Base-by-base conservation (phyloP, 805 yeast species). In the Naumovozyma baii region DNA sequence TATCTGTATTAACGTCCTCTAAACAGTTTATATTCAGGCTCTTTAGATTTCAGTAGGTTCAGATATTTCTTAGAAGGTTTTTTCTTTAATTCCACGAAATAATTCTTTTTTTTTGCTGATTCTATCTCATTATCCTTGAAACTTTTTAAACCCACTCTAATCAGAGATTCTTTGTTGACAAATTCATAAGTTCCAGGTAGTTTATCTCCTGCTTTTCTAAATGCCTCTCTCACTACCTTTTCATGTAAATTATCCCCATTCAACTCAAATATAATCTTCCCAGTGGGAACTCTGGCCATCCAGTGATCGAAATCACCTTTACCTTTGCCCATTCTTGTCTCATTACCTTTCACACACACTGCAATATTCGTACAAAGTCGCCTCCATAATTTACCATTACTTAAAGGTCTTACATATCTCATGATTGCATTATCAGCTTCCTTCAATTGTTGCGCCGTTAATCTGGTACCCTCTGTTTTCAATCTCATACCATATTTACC, bases 261-360 rank as follows among this genome's bases (percentile, higher is more conserved):
- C 56, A 88, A 77, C 66, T 92, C 98, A 56, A 88, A 86, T 17
- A 88, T 68, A 32, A 92, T 78, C 57, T 87, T 88, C 3, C 98
- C 98, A 0, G 96, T 88, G 31, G 97, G 94, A 12, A 92, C 92
- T 54, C 98, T 78, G 26, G 80, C 83, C 54, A 94, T 94, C 97
- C 97, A 92, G 67, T 86, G 92, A 55, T 86, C 95, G 59, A 92
- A 90, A 0, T 88, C 81, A 65, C 98, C 98, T 66, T 92, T 92
- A 69, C 98, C 98, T 64, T 92, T 92, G 70, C 98, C 98, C 98
- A 92, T 92, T 80, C 98, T 92, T 9, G 96, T 86, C 62, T 92
- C 96, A 62, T 92, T 92, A 68, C 98, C 98, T 68, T 92, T 92
- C 45, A 84, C 77, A 64, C 96, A 87, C 10, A 92, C 94, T 0